Evolutionary conservation across 2,329 filamentous ascomycete species (phyloP).

Genomic region (Cephalotrichum gorgonifer): DNA sequence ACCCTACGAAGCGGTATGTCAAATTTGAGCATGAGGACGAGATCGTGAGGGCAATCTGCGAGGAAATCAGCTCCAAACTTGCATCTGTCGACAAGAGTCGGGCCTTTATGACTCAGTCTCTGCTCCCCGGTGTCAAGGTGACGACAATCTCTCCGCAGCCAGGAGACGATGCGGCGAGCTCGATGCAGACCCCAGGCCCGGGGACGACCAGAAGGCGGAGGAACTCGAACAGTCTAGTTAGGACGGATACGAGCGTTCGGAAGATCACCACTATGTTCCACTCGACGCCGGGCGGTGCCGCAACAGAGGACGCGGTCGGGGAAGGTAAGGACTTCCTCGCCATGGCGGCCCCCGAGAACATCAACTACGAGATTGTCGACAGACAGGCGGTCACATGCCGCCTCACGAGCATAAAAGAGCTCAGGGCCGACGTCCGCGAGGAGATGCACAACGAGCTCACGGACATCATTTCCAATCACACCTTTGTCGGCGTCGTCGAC

Average conservation of each 20-base stretch:
- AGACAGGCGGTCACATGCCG: conserved; percentile 61
- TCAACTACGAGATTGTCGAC: conserved; percentile 61
- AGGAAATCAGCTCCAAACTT: conserved; percentile 65
- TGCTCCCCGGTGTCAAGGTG: conserved; percentile 58
- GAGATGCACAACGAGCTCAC: conserved; percentile 77
- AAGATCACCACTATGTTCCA: conserved; percentile 96
- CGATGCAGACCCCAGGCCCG: conserved; percentile 19
- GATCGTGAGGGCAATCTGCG: conserved; percentile 78
- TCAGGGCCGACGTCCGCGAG: conserved; percentile 72
- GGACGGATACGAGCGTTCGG: conserved; percentile 77
- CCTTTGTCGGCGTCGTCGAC: conserved; percentile 89
- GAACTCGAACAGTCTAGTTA: conserved; percentile 66
- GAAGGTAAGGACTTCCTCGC: conserved; percentile 23
- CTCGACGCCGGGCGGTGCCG: conserved; percentile 19
- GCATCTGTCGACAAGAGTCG: conserved; percentile 86
- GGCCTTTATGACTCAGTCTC: conserved; percentile 86
- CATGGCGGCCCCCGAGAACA: conserved; percentile 30
- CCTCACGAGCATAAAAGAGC: conserved; percentile 74
- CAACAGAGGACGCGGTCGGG: conserved; percentile 1
- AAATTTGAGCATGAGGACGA: conserved; percentile 98
- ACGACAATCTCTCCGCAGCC: conserved; percentile 9
- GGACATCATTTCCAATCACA: conserved; percentile 77
- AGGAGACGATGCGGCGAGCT: conserved; percentile 16
- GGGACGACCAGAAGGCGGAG: conserved; percentile 27
- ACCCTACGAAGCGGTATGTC: conserved; percentile 93